These are phyloP conservation scores for Clonostachys rhizophaga DNA, from an alignment of 2,329 filamentous ascomycete species.

Conservation along the genomic window DNA sequence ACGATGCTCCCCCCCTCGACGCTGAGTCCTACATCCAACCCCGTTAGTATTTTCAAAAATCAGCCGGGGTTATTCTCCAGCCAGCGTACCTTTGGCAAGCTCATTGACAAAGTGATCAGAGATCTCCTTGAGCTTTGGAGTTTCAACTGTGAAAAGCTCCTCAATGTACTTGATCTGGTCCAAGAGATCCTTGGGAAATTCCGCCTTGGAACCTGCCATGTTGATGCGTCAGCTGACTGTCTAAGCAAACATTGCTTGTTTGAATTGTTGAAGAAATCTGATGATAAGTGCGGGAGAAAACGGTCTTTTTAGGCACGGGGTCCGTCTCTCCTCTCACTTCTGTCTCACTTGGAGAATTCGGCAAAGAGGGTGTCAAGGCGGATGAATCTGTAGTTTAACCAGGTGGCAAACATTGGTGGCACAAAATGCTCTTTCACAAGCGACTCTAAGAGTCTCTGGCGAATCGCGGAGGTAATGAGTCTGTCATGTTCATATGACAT, in stretches of 20 bases:
- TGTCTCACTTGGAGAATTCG: too few relatives aligned
- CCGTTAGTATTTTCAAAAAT: not conserved
- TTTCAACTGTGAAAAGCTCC: conserved; percentile 74
- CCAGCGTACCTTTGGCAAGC: conserved; percentile 68
- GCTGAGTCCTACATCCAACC: conserved; percentile 57
- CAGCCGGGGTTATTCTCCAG: not conserved
- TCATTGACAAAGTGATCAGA: conserved; percentile 86
- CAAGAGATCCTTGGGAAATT: conserved; percentile 81
- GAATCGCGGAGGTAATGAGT: too few relatives aligned
- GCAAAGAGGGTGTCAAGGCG: too few relatives aligned
- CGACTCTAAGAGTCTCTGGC: too few relatives aligned
- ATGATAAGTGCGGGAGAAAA: too few relatives aligned
- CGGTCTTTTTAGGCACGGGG: too few relatives aligned
- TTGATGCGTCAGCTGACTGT: not conserved
- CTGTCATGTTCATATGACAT: too few relatives aligned
- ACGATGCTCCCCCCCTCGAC: conserved; percentile 92
- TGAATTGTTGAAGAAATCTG: too few relatives aligned
- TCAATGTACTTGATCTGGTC: conserved; percentile 79
- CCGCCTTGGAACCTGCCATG: conserved; percentile 76
- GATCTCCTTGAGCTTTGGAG: conserved; percentile 80
- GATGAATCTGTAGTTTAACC: too few relatives aligned
- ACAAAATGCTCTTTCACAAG: too few relatives aligned
- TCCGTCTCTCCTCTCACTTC: too few relatives aligned
- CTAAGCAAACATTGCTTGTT: not conserved
- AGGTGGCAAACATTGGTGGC: too few relatives aligned